Evolutionary conservation across 2,329 filamentous ascomycete species (phyloP).

Genomic region (Trichophyton simii): DNA sequence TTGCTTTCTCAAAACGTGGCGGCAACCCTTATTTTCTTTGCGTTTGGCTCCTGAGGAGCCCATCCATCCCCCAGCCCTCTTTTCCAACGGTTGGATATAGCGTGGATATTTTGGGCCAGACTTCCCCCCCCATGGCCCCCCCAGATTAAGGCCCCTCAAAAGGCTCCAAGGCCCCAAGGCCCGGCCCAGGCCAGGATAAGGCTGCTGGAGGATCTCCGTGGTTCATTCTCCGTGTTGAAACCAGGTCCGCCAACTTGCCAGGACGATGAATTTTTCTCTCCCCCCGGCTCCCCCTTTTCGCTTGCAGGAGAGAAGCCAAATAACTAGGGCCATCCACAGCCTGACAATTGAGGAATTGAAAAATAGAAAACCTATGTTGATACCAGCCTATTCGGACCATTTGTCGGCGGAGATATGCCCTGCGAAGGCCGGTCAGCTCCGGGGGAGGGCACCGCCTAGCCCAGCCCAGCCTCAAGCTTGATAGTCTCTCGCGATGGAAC

Average conservation of each 20-base stretch:
- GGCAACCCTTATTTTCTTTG: neutral
- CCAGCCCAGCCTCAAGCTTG: neutral
- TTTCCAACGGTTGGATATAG: neutral
- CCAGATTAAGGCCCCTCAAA: no score
- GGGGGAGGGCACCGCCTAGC: neutral
- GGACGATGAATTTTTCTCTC: neutral
- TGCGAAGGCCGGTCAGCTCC: neutral
- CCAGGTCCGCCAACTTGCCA: neutral
- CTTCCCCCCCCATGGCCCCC: neutral
- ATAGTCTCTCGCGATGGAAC: no score
- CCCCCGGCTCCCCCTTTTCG: no score
- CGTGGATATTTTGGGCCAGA: neutral
- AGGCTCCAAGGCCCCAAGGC: no score
- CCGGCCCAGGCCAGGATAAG: neutral
- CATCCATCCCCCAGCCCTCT: neutral
- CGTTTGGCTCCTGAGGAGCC: no score
- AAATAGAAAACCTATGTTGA: no score
- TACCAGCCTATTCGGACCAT: neutral
- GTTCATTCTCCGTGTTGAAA: neutral
- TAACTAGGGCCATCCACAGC: no score
- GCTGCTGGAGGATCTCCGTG: neutral
- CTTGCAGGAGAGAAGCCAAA: no score
- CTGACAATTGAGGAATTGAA: no score
- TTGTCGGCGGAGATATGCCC: neutral
- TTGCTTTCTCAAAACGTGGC: neutral